Base-by-base conservation (phyloP, 2,329 filamentous ascomycete species). In the Clonostachys rhizophaga region DNA sequence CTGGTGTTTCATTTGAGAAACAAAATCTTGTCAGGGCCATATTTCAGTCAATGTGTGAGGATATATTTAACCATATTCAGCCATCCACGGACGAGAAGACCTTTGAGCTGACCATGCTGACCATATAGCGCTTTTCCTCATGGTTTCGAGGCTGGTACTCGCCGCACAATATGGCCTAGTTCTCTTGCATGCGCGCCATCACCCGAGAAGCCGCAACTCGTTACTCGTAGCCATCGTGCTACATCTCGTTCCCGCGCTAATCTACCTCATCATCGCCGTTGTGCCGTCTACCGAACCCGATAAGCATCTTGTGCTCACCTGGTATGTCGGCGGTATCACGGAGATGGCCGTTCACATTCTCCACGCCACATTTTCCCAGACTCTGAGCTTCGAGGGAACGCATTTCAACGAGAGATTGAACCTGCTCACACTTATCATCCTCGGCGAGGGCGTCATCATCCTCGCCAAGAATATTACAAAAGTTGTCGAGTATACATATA, bases 371-470 rank as follows among this genome's bases (percentile, higher is more conserved):
- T 62, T 69, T 20, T 84, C 73, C 59, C 68, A 74, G 5, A 74
- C 78, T 44, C 69, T 86, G 40, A 79, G 78, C 47, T 83, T 86
- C 56, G 75, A 79, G 49, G 70, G 76, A 47, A 86, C 80, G 1
- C 80, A 85, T 57, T 60, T 86, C 47, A 80, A 82, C 55, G 79
- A 83, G 55, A 73, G 84, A 10, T 77, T 86, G 73, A 77, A 75
- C 12, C 67, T 85, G 3, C 67, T 86, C 47, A 86, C 82, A 0
- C 69, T 86, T 43, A 84, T 86, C 50, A 81, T 87, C 47, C 75
- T 86, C 49, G 83, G 83, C 13, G 83, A 86, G 55, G 81, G 81
- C 45, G 77, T 83, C n/a, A 82, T 85, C 37, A 75, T 78, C n/a
- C 67, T 85, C 8, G 64, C 66, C 2, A 64, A 68, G 47, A 69